phyloP scores from a whole-genome alignment of 371 early-diverging fungal genomes.

The Rhizopus stolonifer region DNA sequence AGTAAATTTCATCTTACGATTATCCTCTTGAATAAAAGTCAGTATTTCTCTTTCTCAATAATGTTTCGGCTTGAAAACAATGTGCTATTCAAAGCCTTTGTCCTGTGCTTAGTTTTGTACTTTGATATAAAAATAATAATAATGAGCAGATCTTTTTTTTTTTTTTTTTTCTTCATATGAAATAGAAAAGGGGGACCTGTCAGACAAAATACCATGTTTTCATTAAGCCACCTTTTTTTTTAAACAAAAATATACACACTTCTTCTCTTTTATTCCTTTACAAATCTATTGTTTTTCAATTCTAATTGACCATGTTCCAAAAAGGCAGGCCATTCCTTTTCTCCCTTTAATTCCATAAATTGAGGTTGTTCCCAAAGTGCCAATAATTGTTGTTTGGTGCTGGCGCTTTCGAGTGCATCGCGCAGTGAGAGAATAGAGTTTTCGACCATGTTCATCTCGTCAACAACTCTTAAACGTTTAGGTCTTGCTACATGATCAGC shows the following conservation, averaged over 20 bases:
- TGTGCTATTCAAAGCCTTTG: no score
- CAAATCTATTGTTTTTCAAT: constrained; percentile 46
- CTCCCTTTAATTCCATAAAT: constrained; percentile 41
- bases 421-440: constrained; percentile 39
- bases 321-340: constrained; percentile 46
- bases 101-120: no score
- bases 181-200: no score
- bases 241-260: background rate
- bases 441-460: constrained; percentile 43
- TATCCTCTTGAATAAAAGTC: no score
- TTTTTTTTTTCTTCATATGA: no score
- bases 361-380: constrained; percentile 53
- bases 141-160: no score
- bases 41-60: no score
- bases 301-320: constrained; percentile 47
- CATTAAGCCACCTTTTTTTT: no score
- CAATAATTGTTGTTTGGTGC: constrained; percentile 25
- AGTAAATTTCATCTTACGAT: no score
- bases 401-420: constrained; percentile 39
- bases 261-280: constrained; percentile 13
- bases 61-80: no score
- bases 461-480: constrained; percentile 44
- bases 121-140: no score
- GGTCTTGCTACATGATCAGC: constrained; percentile 43
- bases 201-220: no score